Conservation (phyloP, 2,329 filamentous ascomycete genomes). For the Pseudogymnoascus sp. region DNA sequence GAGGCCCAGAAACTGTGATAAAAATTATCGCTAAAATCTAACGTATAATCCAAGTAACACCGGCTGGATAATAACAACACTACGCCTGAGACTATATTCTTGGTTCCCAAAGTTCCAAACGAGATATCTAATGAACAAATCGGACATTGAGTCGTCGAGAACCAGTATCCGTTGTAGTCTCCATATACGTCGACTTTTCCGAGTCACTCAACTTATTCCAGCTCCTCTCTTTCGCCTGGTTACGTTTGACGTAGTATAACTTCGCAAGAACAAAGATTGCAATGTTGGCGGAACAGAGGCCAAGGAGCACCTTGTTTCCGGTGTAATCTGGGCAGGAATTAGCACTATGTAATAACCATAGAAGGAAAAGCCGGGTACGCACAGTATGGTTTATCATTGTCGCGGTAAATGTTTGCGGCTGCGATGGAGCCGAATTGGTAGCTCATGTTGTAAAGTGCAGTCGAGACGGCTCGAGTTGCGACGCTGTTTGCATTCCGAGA, state of each 20-base stretch:
- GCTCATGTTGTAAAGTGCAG: constrained; percentile 55
- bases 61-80: neutral
- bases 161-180: constrained; percentile 31
- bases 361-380: neutral
- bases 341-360: neutral
- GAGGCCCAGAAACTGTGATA: neutral
- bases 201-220: constrained; percentile 25
- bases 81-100: neutral
- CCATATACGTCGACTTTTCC: constrained; percentile 39
- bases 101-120: neutral
- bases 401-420: constrained; percentile 30
- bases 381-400: constrained; percentile 42
- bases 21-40: neutral
- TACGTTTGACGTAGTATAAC: constrained; percentile 39
- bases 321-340: constrained; percentile 30
- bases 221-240: constrained; percentile 24
- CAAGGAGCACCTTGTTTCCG: constrained; percentile 49
- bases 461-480: constrained; percentile 54
- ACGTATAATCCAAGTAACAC: neutral
- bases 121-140: neutral
- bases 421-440: constrained; percentile 35
- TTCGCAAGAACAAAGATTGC: constrained; percentile 37
- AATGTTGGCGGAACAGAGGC: constrained; percentile 39
- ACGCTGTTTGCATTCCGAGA: constrained; percentile 56
- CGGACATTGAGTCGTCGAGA: constrained; percentile 30